Evolutionary conservation across 371 early-diverging fungal species (phyloP), one percentile per base, ranked within the genome.

Genomic region (Mortierella sp.): DNA sequence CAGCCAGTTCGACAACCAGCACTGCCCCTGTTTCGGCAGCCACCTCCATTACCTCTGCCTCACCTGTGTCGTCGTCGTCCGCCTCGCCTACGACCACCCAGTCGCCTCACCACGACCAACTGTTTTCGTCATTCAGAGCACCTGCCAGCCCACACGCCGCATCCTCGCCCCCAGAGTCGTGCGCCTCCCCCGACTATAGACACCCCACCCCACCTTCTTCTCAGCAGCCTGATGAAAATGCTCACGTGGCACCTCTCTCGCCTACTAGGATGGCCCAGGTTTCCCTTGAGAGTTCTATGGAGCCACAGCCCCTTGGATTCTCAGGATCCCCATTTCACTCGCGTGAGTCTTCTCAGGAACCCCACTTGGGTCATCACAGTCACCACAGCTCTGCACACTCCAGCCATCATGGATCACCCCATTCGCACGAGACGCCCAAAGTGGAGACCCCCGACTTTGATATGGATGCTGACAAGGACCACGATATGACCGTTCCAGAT

Each of bases 91-190:
- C 77, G 7, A 48, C 74, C 22, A 8, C 66, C 13, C 70, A 81
- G 31, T 70, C 81, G 14, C 81, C 77, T 16, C 63, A 48, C 31
- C 77, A 71, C 29, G 77, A 81, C 48, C 71, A 70, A 0, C 50
- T 74, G 41, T 81, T 81, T 39, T 66, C 77, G 31, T 70, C 77
- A 7, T 77, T 80, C 65, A 53, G 77, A 34, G 74, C 73, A 16
- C 77, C 76, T 16, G 40, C 66, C 41, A 73, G 73, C 61, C 73
- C 77, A 19, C 81, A 73, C 29, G n/a, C 52, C 16, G 66, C 64
- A 16, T 76, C 80, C 1, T 80, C 80, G 0, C 76, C 80, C 1
- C 73, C 69, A 68, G 80, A 76, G 61, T 80, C 80, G 2, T 72
- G 70, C 44, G 43, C 66, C 10, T 76, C 80, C 4, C 80, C 80